Conservation (phyloP, 1,139 yeast species). For the Protomyces macrosporus region DNA sequence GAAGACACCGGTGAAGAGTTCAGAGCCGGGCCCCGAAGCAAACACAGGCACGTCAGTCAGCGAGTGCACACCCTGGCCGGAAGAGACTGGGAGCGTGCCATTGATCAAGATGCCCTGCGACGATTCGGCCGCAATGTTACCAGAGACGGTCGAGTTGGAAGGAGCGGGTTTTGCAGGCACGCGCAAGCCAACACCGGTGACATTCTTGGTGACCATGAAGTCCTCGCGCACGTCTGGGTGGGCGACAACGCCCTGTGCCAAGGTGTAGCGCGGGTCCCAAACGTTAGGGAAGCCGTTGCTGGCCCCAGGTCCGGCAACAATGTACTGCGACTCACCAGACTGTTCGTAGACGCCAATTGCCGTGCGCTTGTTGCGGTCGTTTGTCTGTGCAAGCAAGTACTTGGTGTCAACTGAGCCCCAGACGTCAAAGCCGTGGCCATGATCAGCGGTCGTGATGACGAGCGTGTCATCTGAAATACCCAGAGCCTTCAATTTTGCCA, state of each 20-base stretch:
- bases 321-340: conserved; percentile 2
- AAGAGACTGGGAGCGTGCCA: background rate
- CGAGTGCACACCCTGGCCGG: conserved; percentile 4
- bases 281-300: conserved; percentile 5
- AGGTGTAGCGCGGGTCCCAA: conserved; percentile 11
- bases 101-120: background rate
- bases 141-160: background rate
- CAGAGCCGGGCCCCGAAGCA: conserved; percentile 4
- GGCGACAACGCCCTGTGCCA: conserved; percentile 2
- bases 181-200: conserved; percentile 1
- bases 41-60: conserved; percentile 9
- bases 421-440: conserved; percentile 12
- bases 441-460: conserved; percentile 4
- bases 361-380: background rate
- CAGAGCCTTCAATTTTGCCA: background rate
- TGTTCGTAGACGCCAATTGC: conserved; percentile 1
- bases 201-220: conserved; percentile 1
- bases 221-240: conserved; percentile 14
- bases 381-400: background rate
- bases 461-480: conserved; percentile 7
- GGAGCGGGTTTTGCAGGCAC: background rate
- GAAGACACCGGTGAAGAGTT: conserved; percentile 2
- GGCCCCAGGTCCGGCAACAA: background rate
- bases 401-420: conserved; percentile 1
- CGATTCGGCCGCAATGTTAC: background rate